Percentiles rank a stretch among this genome's conserved stretches.
Evolutionary conservation across 192 early-diverging fungal species (phyloP).

Genomic region (Oehlia diaphana): DNA sequence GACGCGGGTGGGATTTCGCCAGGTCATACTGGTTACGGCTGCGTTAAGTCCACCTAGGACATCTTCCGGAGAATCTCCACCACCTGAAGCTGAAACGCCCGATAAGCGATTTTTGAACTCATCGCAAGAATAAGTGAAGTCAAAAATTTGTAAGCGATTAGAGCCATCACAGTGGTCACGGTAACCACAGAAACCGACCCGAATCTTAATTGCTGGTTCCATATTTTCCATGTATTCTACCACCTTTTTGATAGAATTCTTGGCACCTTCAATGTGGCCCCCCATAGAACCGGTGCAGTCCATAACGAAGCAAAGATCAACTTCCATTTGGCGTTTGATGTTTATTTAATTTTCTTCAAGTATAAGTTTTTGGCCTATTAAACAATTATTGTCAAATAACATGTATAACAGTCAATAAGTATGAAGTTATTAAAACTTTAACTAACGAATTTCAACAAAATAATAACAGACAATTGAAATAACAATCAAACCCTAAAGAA

Average conservation of each 20-base stretch:
- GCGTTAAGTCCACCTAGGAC: conserved; percentile 27
- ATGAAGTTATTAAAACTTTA: too few relatives aligned
- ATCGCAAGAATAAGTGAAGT: background rate
- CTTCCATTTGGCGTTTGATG: background rate
- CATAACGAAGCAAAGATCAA: background rate
- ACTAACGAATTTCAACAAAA: too few relatives aligned
- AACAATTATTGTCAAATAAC: too few relatives aligned
- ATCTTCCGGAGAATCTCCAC: background rate
- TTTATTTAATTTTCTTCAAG: too few relatives aligned
- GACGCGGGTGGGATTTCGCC: conserved; percentile 10
- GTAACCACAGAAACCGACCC: conserved; percentile 29
- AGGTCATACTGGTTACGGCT: conserved; percentile 10
- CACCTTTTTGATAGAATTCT: conserved; percentile 8
- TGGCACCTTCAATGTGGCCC: background rate
- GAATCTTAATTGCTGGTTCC: conserved; percentile 15
- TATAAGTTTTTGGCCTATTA: too few relatives aligned
- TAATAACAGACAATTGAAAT: too few relatives aligned
- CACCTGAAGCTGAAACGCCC: background rate
- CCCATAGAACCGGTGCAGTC: conserved; percentile 21
- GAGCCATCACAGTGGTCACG: background rate
- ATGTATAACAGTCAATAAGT: too few relatives aligned
- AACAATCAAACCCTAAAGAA: too few relatives aligned
- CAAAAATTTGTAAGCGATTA: background rate
- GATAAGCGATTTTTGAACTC: background rate
- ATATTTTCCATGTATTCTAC: conserved; percentile 2